phyloP scores from a whole-genome alignment of 2,329 filamentous ascomycete genomes.

The Penicillium frequentans region DNA sequence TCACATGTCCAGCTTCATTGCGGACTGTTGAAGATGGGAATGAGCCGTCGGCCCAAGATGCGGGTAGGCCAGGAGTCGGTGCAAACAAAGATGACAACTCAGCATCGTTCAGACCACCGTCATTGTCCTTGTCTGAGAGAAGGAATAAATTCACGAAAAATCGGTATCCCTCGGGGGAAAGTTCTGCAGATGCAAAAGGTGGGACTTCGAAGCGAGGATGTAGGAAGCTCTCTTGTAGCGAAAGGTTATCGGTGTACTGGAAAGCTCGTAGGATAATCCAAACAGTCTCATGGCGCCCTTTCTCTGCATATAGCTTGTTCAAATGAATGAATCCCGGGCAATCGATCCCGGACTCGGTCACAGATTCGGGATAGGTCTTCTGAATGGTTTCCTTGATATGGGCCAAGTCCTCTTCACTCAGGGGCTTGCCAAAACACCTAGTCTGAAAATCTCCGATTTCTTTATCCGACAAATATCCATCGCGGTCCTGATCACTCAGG shows the following conservation, averaged over 20 bases:
- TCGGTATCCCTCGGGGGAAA: conserved; percentile 90
- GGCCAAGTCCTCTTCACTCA: conserved; percentile 76
- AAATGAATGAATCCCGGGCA: conserved; percentile 81
- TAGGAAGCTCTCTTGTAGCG: conserved; percentile 84
- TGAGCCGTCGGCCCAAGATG: conserved; percentile 81
- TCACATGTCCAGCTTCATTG: conserved; percentile 93
- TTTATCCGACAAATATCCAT: conserved; percentile 83
- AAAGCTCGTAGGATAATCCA: conserved; percentile 97
- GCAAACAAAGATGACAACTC: conserved; percentile 87
- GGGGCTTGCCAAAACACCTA: conserved; percentile 86
- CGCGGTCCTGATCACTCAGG: conserved; percentile 92
- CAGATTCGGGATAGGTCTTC: conserved; percentile 63
- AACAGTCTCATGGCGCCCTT: conserved; percentile 95
- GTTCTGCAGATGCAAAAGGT: conserved; percentile 85
- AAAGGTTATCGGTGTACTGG: conserved; percentile 93
- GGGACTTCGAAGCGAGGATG: conserved; percentile 94
- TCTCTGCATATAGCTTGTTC: conserved; percentile 95
- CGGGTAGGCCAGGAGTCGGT: conserved; percentile 84
- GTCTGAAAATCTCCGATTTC: conserved; percentile 90
- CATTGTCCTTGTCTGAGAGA: conserved; percentile 95
- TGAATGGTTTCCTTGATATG: conserved; percentile 89
- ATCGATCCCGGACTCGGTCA: conserved; percentile 71
- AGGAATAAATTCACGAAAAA: conserved; percentile 98
- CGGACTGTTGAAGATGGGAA: conserved; percentile 93
- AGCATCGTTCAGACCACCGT: conserved; percentile 83